Base-by-base conservation (phyloP, 1,284 basidiomycete genomes). In the Anthracocystis walkeri region DNA sequence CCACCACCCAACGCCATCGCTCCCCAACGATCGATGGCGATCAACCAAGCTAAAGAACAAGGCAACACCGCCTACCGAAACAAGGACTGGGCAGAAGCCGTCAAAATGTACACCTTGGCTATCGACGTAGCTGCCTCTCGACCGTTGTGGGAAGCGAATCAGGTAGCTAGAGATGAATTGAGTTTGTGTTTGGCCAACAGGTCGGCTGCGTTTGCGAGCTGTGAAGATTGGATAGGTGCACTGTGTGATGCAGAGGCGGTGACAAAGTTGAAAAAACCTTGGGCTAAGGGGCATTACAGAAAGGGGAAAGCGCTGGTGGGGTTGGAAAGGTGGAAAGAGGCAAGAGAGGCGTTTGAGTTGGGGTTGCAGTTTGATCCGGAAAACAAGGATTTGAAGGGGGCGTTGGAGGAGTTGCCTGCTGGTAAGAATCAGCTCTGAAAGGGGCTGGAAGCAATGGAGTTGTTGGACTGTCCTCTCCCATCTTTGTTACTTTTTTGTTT, bases 211-310 rank as follows among this genome's bases (percentile, higher is more conserved):
- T 92, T 91, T 86, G 89, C 90, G 55, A 92, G 92, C 68, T 87
- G 89, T 1, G 90, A 90, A 7, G 93, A 95, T 75, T 91, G 89
- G 85, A 88, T 94, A 60, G 90, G 91, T 51, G 93, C 95, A 2
- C 87, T 97, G 7, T 91, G 92, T 23, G 96, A 99, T 83, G 95
- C 95, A 0, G 94, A 98, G 70, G 90, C 91, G 1, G 94, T 97
- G 77, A 91, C 96, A 48, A 87, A 90, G 74, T 87, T 97, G 60
- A 93, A 93, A 84, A 89, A 91, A 64, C 90, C 90, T 29, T 99
- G 96, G 96, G 90, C 91, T 79, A 98, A 98, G 85, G 96, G 95
- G 0, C 94, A 98, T 85, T 97, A 96, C 88, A 88, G 96, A 74
- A 96, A 91, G 79, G 93, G 92, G 3, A 92, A 92, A 84, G 94